Evolutionary conservation across 805 yeast species (phyloP).

Genomic region (Yamadazyma nakazawae): DNA sequence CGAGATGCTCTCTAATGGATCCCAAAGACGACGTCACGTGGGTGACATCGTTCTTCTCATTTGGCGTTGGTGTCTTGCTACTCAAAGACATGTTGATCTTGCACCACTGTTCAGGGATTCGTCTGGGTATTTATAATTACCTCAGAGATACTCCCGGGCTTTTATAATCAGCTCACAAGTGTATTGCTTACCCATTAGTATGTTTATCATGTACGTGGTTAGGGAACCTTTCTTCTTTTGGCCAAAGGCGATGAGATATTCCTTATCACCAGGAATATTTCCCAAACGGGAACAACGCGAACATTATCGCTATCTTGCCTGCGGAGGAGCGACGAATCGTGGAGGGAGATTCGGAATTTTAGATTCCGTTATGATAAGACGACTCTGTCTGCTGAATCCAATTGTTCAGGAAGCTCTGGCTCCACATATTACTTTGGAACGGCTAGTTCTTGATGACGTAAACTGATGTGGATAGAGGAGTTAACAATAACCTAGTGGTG

Average conservation of each 20-base stretch:
- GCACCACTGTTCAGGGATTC: not conserved
- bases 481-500: not conserved
- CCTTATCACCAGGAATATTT: not conserved
- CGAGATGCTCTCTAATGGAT: constrained; percentile 1
- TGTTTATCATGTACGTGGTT: not conserved
- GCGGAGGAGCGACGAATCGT: no score
- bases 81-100: not conserved
- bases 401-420: not conserved
- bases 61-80: not conserved
- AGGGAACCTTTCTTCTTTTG: not conserved
- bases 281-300: not conserved
- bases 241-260: not conserved
- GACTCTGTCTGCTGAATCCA: not conserved
- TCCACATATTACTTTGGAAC: no score
- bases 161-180: no score
- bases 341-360: not conserved
- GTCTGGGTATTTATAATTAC: not conserved
- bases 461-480: no score
- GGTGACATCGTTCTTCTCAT: not conserved
- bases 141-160: no score
- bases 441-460: no score
- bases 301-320: not conserved
- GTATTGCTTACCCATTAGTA: not conserved
- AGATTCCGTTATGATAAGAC: not conserved
- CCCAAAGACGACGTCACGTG: not conserved